Percentiles rank a stretch among this genome's conserved stretches.
phyloP scores from a whole-genome alignment of 176 grass and related monocot species.

The Poa pratensis region DNA sequence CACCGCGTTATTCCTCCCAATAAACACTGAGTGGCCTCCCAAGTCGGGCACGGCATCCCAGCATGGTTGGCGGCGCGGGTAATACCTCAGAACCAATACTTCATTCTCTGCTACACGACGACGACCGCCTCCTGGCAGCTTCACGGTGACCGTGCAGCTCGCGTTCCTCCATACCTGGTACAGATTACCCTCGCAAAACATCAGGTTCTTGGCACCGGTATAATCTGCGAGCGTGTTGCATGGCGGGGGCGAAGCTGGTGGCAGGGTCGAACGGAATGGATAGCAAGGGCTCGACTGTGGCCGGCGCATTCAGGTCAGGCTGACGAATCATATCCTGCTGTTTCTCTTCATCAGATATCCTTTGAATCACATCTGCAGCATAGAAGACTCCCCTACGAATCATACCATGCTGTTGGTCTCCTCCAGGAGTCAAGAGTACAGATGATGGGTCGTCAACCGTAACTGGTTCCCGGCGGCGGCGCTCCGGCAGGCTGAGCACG shows the following conservation, averaged over 20 bases:
- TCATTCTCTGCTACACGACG: slow-evolving; percentile 41
- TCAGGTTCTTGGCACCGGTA: slow-evolving; percentile 45
- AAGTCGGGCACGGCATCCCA: background rate
- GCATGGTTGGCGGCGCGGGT: too few relatives aligned
- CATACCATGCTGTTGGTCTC: too few relatives aligned
- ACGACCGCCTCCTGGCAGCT: slow-evolving; percentile 47
- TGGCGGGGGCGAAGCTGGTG: slow-evolving; percentile 35
- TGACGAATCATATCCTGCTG: too few relatives aligned
- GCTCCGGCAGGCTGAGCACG: slow-evolving; percentile 48
- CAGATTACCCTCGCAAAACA: slow-evolving; percentile 40
- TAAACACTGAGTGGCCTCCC: too few relatives aligned
- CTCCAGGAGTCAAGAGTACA: too few relatives aligned
- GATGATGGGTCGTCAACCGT: too few relatives aligned
- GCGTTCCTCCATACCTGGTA: slow-evolving; percentile 55
- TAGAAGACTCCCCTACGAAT: too few relatives aligned
- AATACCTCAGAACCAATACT: slow-evolving; percentile 21
- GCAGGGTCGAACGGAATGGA: slow-evolving; percentile 43
- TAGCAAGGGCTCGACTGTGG: slow-evolving; percentile 21
- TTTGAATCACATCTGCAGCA: too few relatives aligned
- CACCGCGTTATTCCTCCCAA: too few relatives aligned
- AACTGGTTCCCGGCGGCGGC: slow-evolving; percentile 29
- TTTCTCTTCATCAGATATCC: too few relatives aligned
- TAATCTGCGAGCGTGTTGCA: slow-evolving; percentile 32
- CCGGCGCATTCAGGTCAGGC: too few relatives aligned
- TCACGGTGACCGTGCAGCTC: slow-evolving; percentile 46